phyloP scores from a whole-genome alignment of 1,284 basidiomycete species.

The Puccinia horiana region DNA sequence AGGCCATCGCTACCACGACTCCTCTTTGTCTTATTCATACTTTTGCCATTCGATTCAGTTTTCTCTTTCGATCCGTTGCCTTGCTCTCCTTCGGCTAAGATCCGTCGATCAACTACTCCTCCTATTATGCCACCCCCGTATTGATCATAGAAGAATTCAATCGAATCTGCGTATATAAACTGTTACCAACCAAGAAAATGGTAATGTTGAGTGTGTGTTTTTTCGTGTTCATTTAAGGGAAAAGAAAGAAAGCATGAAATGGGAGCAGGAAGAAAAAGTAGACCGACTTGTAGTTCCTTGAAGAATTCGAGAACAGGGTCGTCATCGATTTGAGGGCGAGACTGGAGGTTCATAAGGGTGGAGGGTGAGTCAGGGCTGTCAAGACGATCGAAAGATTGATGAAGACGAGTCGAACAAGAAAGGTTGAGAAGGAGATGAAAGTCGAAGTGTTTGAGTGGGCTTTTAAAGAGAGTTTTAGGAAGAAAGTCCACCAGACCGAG shows the following conservation, averaged over 20 bases:
- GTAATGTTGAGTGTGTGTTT: neutral
- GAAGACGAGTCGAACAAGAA: constrained; percentile 32
- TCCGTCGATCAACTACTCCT: constrained; percentile 77
- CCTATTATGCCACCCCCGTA: constrained; percentile 79
- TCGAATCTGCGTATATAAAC: constrained; percentile 74
- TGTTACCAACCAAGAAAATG: constrained; percentile 56
- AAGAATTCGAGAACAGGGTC: constrained; percentile 45
- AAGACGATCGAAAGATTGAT: constrained; percentile 33
- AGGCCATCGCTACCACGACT: neutral
- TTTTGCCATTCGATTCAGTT: neutral
- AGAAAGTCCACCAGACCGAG: neutral
- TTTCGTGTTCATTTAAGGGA: neutral
- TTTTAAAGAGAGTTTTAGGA: constrained; percentile 34
- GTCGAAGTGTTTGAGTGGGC: constrained; percentile 37
- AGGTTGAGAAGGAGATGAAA: constrained; percentile 42
- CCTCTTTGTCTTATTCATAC: neutral
- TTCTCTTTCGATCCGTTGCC: constrained; percentile 54
- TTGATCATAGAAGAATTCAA: constrained; percentile 81
- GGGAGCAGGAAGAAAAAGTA: neutral
- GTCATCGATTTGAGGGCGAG: constrained; percentile 34
- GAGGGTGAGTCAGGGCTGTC: neutral
- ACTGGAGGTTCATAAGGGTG: neutral
- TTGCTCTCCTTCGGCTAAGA: constrained; percentile 59
- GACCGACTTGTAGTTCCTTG: constrained; percentile 29
- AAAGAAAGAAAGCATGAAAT: neutral